A percentile compares a stretch with the other conserved stretches of the same genome.
Evolutionary conservation across 2,329 filamentous ascomycete genomes (phyloP).

Genomic region (Epicoccum sorghinum): DNA sequence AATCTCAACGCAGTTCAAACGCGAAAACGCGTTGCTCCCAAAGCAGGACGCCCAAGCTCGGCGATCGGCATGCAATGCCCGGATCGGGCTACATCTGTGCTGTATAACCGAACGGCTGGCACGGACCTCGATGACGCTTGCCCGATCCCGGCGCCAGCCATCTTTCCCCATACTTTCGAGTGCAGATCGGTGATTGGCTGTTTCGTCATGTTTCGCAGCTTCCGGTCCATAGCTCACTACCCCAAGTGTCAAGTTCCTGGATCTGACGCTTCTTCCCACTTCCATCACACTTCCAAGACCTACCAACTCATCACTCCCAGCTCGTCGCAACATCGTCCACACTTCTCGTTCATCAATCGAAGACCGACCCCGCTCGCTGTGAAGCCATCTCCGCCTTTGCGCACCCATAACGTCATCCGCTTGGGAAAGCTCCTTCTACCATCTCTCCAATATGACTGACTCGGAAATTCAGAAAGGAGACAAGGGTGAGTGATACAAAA

Average conservation of each 20-base stretch:
- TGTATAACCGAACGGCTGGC: slow-evolving; percentile 24
- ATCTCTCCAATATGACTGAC: slow-evolving; percentile 41
- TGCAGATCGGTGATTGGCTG: slow-evolving; percentile 32
- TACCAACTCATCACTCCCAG: slow-evolving; percentile 31
- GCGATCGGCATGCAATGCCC: slow-evolving; percentile 5
- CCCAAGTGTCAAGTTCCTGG: slow-evolving; percentile 23
- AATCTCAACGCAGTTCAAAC: background rate
- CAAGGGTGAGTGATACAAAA: slow-evolving; percentile 36
- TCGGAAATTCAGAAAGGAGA: slow-evolving; percentile 45
- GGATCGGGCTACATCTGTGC: slow-evolving; percentile 8
- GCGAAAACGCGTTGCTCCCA: slow-evolving; percentile 5
- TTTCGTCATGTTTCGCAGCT: slow-evolving; percentile 40
- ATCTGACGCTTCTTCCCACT: slow-evolving; percentile 26
- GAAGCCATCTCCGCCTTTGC: slow-evolving; percentile 26
- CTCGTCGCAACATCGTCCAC: slow-evolving; percentile 22
- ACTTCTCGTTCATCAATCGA: slow-evolving; percentile 35
- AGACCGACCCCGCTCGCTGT: slow-evolving; percentile 22
- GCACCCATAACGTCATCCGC: slow-evolving; percentile 41
- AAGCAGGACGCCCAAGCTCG: slow-evolving; percentile 4
- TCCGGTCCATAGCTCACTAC: slow-evolving; percentile 38
- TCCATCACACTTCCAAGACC: slow-evolving; percentile 26
- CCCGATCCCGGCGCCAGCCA: slow-evolving; percentile 35
- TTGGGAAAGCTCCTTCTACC: slow-evolving; percentile 16
- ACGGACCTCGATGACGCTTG: slow-evolving; percentile 40
- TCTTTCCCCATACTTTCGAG: slow-evolving; percentile 31